phyloP scores from a whole-genome alignment of 768 basidiomycete genomes.

The Kwoniella botswanensis region DNA sequence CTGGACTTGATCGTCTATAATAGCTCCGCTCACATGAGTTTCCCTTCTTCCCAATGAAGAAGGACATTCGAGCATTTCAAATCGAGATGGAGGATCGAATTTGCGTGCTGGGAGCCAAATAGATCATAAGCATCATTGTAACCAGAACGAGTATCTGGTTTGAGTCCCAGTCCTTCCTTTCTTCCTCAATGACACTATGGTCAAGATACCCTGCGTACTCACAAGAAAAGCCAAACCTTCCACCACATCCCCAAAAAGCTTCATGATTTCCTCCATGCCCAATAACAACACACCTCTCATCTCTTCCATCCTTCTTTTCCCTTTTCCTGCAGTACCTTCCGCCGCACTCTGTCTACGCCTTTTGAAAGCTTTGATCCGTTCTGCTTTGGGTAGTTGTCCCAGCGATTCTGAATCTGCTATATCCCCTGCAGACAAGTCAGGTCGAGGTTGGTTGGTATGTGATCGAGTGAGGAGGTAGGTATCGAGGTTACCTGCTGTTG shows the following conservation, averaged over 20 bases:
- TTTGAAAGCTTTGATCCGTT: constrained; percentile 53
- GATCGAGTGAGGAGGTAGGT: constrained; percentile 53
- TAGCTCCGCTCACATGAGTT: constrained; percentile 67
- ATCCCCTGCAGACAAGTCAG: constrained; percentile 35
- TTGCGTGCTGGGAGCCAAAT: constrained; percentile 46
- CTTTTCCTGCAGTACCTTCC: constrained; percentile 6
- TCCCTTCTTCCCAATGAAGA: constrained; percentile 86
- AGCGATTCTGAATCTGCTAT: constrained; percentile 43
- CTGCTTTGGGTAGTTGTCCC: constrained; percentile 35
- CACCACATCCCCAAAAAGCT: constrained; percentile 80
- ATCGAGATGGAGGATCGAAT: constrained; percentile 84
- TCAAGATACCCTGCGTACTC: constrained; percentile 42
- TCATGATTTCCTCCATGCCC: constrained; percentile 80
- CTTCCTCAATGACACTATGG: neutral
- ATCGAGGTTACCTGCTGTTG: constrained; percentile 59
- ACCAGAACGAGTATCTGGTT: neutral
- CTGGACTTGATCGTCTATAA: neutral
- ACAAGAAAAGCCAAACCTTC: constrained; percentile 88
- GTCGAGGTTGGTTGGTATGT: constrained; percentile 35
- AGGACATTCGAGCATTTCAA: constrained; percentile 93
- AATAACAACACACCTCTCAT: constrained; percentile 74
- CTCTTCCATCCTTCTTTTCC: constrained; percentile 40
- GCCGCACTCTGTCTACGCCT: constrained; percentile 37
- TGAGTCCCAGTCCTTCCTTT: neutral
- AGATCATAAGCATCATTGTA: neutral